phyloP scores from a whole-genome alignment of 352 stramenopile genomes.

The Globisporangium polare region DNA sequence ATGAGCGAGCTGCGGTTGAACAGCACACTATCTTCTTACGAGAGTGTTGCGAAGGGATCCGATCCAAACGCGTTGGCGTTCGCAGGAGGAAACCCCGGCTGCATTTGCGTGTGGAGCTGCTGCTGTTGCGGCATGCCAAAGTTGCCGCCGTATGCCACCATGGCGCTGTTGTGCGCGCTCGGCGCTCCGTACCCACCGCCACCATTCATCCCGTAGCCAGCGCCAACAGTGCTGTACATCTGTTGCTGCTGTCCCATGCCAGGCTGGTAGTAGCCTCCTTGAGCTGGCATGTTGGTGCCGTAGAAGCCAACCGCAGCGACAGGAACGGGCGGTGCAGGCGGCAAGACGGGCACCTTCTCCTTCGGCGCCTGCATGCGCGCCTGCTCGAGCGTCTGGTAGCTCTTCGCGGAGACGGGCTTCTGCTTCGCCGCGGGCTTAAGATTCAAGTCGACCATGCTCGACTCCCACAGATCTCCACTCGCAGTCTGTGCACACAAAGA shows the following conservation, averaged over 20 bases:
- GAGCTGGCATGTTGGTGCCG: constrained; percentile 13
- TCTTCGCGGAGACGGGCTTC: constrained; percentile 38
- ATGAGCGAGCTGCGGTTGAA: background rate
- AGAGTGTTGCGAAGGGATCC: constrained; percentile 64
- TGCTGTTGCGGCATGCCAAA: constrained; percentile 22
- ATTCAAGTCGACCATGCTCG: constrained; percentile 74
- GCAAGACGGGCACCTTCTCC: constrained; percentile 63
- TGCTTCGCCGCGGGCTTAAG: constrained; percentile 48
- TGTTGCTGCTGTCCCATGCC: constrained; percentile 27
- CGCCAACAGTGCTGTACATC: constrained; percentile 32
- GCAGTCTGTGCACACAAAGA: constrained; percentile 21
- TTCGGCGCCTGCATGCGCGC: constrained; percentile 53
- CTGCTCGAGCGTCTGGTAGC: constrained; percentile 71
- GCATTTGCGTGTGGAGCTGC: constrained; percentile 35
- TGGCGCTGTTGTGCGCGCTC: constrained; percentile 12
- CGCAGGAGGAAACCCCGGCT: constrained; percentile 19
- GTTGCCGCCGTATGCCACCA: constrained; percentile 18
- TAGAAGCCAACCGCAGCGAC: constrained; percentile 20
- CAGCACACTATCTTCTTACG: constrained; percentile 16
- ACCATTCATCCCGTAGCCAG: constrained; percentile 21
- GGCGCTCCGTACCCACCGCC: constrained; percentile 13
- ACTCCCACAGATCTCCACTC: constrained; percentile 64
- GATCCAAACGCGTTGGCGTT: constrained; percentile 24
- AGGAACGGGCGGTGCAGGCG: constrained; percentile 22
- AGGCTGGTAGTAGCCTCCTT: constrained; percentile 22